phyloP scores from a whole-genome alignment of 495 filamentous ascomycete genomes.

The Sabuloglossum arenarium region DNA sequence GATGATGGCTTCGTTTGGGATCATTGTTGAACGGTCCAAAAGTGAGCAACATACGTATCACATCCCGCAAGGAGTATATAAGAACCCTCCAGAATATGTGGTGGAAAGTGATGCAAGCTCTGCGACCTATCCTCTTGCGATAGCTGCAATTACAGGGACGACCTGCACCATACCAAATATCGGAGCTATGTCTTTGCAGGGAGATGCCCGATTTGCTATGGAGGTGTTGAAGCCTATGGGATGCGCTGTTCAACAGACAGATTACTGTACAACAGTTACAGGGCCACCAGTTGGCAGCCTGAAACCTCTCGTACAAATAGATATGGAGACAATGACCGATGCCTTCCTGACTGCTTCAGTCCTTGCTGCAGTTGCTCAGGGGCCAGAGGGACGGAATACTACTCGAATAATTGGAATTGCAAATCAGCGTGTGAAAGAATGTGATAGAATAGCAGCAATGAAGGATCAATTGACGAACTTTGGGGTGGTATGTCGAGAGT shows the following conservation, averaged over 20 bases:
- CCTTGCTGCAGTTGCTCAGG: conserved; percentile 71
- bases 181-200: conserved; percentile 75
- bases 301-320: conserved; percentile 50
- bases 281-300: conserved; percentile 59
- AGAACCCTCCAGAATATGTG: conserved; percentile 68
- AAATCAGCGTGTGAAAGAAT: conserved; percentile 98
- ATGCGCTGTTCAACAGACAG: conserved; percentile 69
- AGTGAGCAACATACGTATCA: conserved; percentile 80
- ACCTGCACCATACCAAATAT: conserved; percentile 94
- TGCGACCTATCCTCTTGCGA: conserved; percentile 86
- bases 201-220: conserved; percentile 86
- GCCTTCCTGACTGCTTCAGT: conserved; percentile 91
- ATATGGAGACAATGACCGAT: conserved; percentile 99
- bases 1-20: conserved; percentile 92
- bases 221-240: conserved; percentile 89
- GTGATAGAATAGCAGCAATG: conserved; percentile 93
- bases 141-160: conserved; percentile 86
- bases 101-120: conserved; percentile 96
- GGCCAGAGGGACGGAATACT: conserved; percentile 25
- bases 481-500: conserved; percentile 66
- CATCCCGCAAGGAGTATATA: conserved; percentile 71
- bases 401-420: conserved; percentile 86
- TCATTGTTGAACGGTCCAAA: conserved; percentile 50
- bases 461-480: conserved; percentile 92
- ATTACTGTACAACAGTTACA: conserved; percentile 74